These are phyloP conservation scores for Pseudogymnoascus sp. DNA, from an alignment of 2,329 filamentous ascomycete species.

Conservation along the genomic window DNA sequence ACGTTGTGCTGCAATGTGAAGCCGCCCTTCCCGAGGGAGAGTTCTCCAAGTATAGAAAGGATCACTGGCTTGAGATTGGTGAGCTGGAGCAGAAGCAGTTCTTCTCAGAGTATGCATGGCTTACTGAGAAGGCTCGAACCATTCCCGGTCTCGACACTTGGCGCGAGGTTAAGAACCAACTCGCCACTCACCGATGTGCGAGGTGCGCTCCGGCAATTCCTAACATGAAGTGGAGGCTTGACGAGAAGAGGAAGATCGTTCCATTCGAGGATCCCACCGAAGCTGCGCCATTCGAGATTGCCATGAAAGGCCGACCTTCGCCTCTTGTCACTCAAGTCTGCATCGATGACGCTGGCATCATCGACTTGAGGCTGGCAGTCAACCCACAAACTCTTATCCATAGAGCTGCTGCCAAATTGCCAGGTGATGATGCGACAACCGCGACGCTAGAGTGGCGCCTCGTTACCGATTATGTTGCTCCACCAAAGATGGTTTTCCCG, in stretches of 20 bases:
- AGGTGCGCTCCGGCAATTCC: constrained; percentile 35
- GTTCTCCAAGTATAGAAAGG: constrained; percentile 12
- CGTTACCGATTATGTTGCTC: constrained; percentile 36
- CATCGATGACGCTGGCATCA: constrained; percentile 25
- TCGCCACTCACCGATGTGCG: constrained; percentile 12
- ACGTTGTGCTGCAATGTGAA: constrained; percentile 1
- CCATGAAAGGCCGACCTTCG: constrained; percentile 40
- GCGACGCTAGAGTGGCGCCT: constrained; percentile 38
- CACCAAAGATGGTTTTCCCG: constrained; percentile 28
- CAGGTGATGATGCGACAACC: constrained; percentile 4
- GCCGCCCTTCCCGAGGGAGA: constrained; percentile 1
- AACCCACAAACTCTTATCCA: constrained; percentile 38
- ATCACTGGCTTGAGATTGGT: constrained; percentile 21
- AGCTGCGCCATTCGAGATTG: constrained; percentile 43
- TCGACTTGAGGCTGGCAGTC: constrained; percentile 35
- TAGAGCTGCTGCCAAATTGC: constrained; percentile 33
- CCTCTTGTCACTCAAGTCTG: constrained; percentile 35
- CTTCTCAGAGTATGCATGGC: constrained; percentile 28
- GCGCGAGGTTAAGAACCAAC: constrained; percentile 7
- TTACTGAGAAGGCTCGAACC: constrained; percentile 23
- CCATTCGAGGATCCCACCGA: constrained; percentile 45
- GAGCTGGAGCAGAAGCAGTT: constrained; percentile 22
- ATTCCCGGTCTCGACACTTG: constrained; percentile 12
- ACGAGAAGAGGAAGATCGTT: constrained; percentile 27
- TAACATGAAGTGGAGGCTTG: constrained; percentile 31